Evolutionary conservation across 2,329 filamentous ascomycete genomes (phyloP).

Genomic region (Leptographium galeiforme): DNA sequence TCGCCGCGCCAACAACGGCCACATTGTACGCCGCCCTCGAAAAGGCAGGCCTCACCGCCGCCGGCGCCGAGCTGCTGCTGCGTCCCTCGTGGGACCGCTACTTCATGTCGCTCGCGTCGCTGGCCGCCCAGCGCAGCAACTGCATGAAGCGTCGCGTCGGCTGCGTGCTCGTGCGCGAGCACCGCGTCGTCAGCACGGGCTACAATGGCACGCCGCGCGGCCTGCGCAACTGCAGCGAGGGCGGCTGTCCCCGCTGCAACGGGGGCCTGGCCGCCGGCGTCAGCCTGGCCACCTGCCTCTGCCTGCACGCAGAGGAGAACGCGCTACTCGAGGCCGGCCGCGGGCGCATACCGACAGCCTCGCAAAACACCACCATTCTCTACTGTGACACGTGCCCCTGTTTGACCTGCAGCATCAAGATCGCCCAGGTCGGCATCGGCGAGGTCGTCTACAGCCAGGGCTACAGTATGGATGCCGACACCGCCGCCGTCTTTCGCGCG

Average conservation of each 20-base stretch:
- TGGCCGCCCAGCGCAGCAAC: slow-evolving; percentile 82
- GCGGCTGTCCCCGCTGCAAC: slow-evolving; percentile 84
- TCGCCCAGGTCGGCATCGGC: slow-evolving; percentile 86
- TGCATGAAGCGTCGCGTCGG: slow-evolving; percentile 98
- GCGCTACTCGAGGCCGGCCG: slow-evolving; percentile 86
- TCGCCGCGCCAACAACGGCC: neutral
- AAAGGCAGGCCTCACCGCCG: slow-evolving; percentile 62
- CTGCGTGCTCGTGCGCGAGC: slow-evolving; percentile 77
- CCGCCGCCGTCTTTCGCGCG: slow-evolving; percentile 67
- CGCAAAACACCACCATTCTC: slow-evolving; percentile 60
- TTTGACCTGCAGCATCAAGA: slow-evolving; percentile 96
- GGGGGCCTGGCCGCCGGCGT: slow-evolving; percentile 54
- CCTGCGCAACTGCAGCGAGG: slow-evolving; percentile 80
- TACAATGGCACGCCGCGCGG: slow-evolving; percentile 96
- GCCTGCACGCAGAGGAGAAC: slow-evolving; percentile 97
- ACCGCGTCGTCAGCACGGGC: slow-evolving; percentile 82
- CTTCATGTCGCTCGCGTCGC: slow-evolving; percentile 91
- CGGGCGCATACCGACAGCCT: slow-evolving; percentile 52
- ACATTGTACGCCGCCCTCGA: slow-evolving; percentile 59
- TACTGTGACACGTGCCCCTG: slow-evolving; percentile 97
- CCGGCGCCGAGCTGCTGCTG: slow-evolving; percentile 46
- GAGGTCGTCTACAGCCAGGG: slow-evolving; percentile 91
- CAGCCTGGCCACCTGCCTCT: slow-evolving; percentile 75
- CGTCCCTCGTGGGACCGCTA: slow-evolving; percentile 92
- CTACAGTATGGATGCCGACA: slow-evolving; percentile 86